Evolutionary conservation across 139 green algal species (phyloP).

Genomic region (Mesotaenium endlicherianum): DNA sequence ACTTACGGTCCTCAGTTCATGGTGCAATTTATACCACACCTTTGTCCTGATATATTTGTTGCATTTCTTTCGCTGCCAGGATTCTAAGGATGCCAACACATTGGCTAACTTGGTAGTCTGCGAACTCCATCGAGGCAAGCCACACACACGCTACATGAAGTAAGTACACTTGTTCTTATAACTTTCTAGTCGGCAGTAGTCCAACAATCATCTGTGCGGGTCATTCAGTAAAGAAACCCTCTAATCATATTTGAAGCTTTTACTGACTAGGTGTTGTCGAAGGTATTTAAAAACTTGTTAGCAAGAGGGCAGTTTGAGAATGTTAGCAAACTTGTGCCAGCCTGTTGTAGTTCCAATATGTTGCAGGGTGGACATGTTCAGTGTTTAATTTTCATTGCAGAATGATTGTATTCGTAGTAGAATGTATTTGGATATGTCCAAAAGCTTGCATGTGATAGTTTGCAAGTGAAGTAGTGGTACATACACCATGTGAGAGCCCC

Average conservation of each 20-base stretch:
- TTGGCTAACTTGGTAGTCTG: constrained; percentile 86
- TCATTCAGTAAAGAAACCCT: not conserved
- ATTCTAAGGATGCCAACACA: constrained; percentile 84
- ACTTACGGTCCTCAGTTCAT: not conserved
- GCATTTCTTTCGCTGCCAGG: constrained; percentile 57
- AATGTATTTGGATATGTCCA: too few species aligned
- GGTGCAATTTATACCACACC: not conserved
- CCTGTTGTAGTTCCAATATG: too few species aligned
- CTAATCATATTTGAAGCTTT: not conserved
- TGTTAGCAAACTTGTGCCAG: too few species aligned
- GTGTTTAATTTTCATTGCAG: too few species aligned
- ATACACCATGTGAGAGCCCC: too few species aligned
- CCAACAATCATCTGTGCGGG: too few species aligned
- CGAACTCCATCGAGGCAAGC: constrained; percentile 83
- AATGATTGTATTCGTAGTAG: too few species aligned
- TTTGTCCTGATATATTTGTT: not conserved
- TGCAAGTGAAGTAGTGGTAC: too few species aligned
- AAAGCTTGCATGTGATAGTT: too few species aligned
- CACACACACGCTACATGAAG: constrained; percentile 63
- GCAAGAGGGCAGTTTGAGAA: too few species aligned
- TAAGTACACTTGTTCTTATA: not conserved
- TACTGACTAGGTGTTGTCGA: not conserved
- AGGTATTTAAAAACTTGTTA: too few species aligned
- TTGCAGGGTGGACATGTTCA: too few species aligned
- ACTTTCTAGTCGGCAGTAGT: not conserved